Base-by-base conservation (phyloP, 768 basidiomycete species). In the Pleurotus tuber-regium region DNA sequence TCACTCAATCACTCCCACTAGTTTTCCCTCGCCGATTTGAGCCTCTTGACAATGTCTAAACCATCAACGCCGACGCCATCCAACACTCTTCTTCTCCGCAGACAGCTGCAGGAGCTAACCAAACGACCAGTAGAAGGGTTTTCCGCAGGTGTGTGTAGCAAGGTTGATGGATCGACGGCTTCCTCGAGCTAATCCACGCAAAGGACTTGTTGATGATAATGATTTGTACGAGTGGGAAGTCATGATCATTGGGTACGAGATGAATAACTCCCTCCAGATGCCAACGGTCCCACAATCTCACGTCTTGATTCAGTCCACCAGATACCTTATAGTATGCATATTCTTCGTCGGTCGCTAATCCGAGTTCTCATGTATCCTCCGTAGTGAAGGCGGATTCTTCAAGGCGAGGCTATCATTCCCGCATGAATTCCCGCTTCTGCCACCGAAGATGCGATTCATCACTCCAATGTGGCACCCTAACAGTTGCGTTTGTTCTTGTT, bases 391-490 rank as follows among this genome's bases (percentile, higher is more conserved):
- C 54, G 97, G 92, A 6, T 91, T 98, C 69, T 89, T 96, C 73
- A 94, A 92, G 71, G 93, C 94, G 14, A 79, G 88, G 48, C 70
- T 98, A 52, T 78, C 85, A 4, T 98, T 99, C 69, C 96, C 95
- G 6, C 74, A 80, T 23, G 92, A 98, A 67, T 98, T 85, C 66
- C 96, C 96, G 23, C 70, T 96, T 48, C 75, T 85, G 42, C 95
- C 95, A 6, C 96, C 97, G 30, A 95, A 92, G 83, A 91, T 98
- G 91, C 84, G 82, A 18, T 99, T 99, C 63, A 81, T 89, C 59
- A 98, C 97, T 1, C 87, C 86, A 29, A 90, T 99, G 82, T 92
- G 95, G 84, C 97, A 99, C 71, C 97, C 97, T 1, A 99, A 98
- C 67, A 95, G 96, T 95, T 38, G 38, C 33, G 53, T 44, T 23